phyloP scores from a whole-genome alignment of 202 grass and related monocot species.

The Tripidium arundinaceum region DNA sequence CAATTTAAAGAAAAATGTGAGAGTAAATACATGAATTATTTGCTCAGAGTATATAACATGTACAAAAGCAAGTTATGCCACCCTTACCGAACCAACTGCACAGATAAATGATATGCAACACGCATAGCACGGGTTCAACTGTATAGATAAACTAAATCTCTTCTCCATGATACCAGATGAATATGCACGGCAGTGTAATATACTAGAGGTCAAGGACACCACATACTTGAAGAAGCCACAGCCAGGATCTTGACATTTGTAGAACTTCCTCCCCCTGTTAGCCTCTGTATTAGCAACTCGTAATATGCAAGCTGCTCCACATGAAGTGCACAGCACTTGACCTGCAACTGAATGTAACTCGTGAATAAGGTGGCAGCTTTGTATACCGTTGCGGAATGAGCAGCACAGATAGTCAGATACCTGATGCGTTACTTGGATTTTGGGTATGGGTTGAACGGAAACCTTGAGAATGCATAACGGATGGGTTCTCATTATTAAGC shows the following conservation, averaged over 20 bases:
- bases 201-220: background rate
- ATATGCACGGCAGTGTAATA: slow-evolving; percentile 5
- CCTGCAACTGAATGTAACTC: slow-evolving; percentile 41
- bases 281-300: slow-evolving; percentile 76
- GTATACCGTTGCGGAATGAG: background rate
- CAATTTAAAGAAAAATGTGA: background rate
- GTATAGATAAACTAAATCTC: background rate
- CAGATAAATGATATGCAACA: background rate
- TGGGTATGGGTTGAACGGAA: slow-evolving; percentile 43
- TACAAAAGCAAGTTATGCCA: background rate
- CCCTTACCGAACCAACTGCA: background rate
- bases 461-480: slow-evolving; percentile 37
- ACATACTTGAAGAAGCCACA: slow-evolving; percentile 80
- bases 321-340: slow-evolving; percentile 64
- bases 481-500: slow-evolving; percentile 49
- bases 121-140: background rate
- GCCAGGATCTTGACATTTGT: slow-evolving; percentile 63
- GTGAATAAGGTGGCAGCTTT: slow-evolving; percentile 6
- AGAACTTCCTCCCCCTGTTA: slow-evolving; percentile 90
- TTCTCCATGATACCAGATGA: background rate
- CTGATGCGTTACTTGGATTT: slow-evolving; percentile 39
- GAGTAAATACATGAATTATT: background rate
- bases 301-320: slow-evolving; percentile 54
- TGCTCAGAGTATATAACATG: background rate
- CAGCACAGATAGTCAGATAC: slow-evolving; percentile 27